Evolutionary conservation across 805 yeast genomes (phyloP), one percentile per base, ranked within the genome.

Genomic region (Candida ortonii): DNA sequence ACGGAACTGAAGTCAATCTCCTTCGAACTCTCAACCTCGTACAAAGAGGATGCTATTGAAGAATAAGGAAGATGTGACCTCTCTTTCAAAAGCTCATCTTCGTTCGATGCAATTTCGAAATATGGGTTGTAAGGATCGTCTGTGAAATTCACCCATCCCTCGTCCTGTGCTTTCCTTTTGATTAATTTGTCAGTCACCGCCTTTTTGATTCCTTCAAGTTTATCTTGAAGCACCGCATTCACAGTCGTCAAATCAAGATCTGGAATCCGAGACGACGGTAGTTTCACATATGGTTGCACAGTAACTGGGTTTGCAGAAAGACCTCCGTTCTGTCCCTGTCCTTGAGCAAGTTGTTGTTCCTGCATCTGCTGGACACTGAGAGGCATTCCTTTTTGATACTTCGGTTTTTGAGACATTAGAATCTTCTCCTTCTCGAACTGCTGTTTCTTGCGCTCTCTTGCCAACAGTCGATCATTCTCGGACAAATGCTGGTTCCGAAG

Each of bases 241-340:
- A 88, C 89, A 5, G 95, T 85, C 16, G 84, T 80, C 41, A 90
- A 67, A 29, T 87, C 95, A 71, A 89, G 72, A 59, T 90, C 97
- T 11, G 97, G 97, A 44, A 90, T 84, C 60, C 87, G 85, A 2
- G 96, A 84, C 23, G 93, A 82, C 3, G 96, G 95, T 24, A 87
- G 59, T 50, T 84, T 81, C 47, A 87, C 94, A 63, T 88, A 84
- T 16, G 94, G 88, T 53, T 85, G 90, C 23, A 70, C 69, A 5
- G 68, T 55, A 41, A 66, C 59, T n/a, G 61, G 59, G 32, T 49
- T 48, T 8, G 36, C 25, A 23, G 50, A 30, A 5, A 30, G 19
- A 14, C 23, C 22, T 15, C 28, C 28, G 32, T 43, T 30, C 7
- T 30, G 36, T 18, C 22, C 27, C 19, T 16, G 29, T 12, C 28